Base-by-base conservation (phyloP, 768 basidiomycete genomes). In the Pilatotrama ljubarskyi region DNA sequence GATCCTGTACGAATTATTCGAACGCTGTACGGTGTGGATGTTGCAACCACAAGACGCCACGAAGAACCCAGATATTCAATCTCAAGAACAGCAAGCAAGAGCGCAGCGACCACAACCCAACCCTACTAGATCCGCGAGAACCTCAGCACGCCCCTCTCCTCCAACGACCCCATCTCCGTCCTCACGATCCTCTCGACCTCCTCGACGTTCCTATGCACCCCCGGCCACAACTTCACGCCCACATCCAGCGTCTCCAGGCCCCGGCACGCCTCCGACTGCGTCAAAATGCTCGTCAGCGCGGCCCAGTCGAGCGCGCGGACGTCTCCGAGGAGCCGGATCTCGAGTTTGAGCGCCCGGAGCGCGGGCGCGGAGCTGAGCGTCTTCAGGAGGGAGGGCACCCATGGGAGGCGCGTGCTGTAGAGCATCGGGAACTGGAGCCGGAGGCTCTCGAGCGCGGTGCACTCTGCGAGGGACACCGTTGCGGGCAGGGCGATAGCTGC, bases 231-330 rank as follows among this genome's bases (percentile, higher is more conserved):
- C 22, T 52, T 55, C 22, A 70, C 51, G 25, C 57, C 58, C 44
- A 70, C 48, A 3, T 24, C 17, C 15, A 70, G 17, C 10, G 53
- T 29, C 13, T 44, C 50, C 15, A 69, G 54, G 11, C 14, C 20
- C n/a, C 42, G 49, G 51, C 24, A 63, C 56, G 51, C 38, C 25
- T 52, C 44, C 24, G 61, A 37, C 15, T 55, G 15, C 18, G 47
- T 15, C 18, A 69, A 59, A 1, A 54, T 48, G 15, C 18, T 40
- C 49, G 60, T 61, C n/a, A 69, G 29, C 24, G 36, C 48, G 17
- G 37, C 57, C 70, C 68, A 71, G 38, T 69, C 65, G 35, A 68
- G 42, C n/a, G 58, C 66, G 47, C 66, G 57, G 37, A 71, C 37
- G 20, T 52, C 37, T 8, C 70, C 68, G 32, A 69, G 60, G 4